Evolutionary conservation across 2,329 filamentous ascomycete species (phyloP), one percentile per base, ranked within the genome.

Genomic region (Fusarium goolgardi): DNA sequence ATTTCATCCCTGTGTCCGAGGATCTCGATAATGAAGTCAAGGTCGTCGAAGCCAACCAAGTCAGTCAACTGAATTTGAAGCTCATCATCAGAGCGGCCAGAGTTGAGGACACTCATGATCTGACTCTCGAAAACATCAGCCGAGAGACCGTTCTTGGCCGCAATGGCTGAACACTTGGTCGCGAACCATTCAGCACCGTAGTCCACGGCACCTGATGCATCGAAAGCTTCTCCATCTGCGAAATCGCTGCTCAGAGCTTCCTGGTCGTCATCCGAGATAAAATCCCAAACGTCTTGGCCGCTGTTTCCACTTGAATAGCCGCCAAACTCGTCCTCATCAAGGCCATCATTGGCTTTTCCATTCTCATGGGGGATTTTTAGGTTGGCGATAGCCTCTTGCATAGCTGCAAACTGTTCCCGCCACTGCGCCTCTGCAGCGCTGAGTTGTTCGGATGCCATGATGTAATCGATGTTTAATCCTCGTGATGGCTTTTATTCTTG

Each of bases 21-120:
- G n/a, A 98, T 82, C 66, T 97, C 93, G 65, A 94, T 94, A 54
- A 98, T 91, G 73, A 99, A 90, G 69, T 99, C 95, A 20, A 99
- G 83, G 75, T 98, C 93, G 72, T 96, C 94, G 73, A 95, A 98
- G 0, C 96, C 96, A 63, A 99, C 84, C 43, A 97, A 87, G 72
- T 99, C 96, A 0, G 92, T 93, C 35, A 99, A 84, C 40, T 90
- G 89, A 75, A 94, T 94, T 77, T 98, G 95, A n/a, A 98, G 82
- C 78, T 97, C 93, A 59, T 97, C 92, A 59, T 97, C 91, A 32
- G 87, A 84, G 44, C 78, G 81, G n/a, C 81, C 80, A 6, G 93
- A 92, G 10, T 85, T 85, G 35, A 99, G 79, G 5, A 95, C 84
- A 7, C 92, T 91, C 39, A 89, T 80, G 35, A 98, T 87, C 76